Percentiles rank a stretch among this genome's conserved stretches.
Conservation (phyloP, 2,329 filamentous ascomycete species). For the Teratosphaeriaceae sp. region DNA sequence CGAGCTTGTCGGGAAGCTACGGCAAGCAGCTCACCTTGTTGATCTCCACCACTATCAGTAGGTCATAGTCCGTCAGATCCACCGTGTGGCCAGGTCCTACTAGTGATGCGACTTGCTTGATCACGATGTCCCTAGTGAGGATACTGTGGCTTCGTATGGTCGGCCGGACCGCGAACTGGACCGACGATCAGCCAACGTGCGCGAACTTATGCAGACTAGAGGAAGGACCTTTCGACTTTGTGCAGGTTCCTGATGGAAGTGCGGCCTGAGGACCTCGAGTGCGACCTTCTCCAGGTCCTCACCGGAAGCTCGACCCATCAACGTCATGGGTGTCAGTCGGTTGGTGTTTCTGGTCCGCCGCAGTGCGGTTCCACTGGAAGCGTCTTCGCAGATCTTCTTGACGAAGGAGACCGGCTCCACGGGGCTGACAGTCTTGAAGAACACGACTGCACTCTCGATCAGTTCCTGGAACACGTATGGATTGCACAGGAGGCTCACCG, state of each 20-base stretch:
- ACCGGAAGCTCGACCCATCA: slow-evolving; percentile 60
- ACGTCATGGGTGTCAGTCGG: slow-evolving; percentile 53
- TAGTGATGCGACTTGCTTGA: slow-evolving; percentile 61
- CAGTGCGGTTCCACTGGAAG: slow-evolving; percentile 40
- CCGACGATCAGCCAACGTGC: not conserved
- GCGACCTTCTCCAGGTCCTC: slow-evolving; percentile 61
- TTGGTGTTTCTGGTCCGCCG: slow-evolving; percentile 54
- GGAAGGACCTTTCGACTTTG: slow-evolving; percentile 49
- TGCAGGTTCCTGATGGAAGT: slow-evolving; percentile 52
- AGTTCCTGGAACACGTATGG: not conserved
- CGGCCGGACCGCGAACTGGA: slow-evolving; percentile 76
- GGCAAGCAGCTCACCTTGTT: slow-evolving; percentile 74
- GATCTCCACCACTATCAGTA: slow-evolving; percentile 72
- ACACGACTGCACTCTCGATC: slow-evolving; percentile 42
- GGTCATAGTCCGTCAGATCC: slow-evolving; percentile 68
- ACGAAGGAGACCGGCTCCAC: slow-evolving; percentile 56
- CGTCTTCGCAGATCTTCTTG: slow-evolving; percentile 52
- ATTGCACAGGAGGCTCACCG: slow-evolving; percentile 29
- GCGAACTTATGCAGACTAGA: no score
- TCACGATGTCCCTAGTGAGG: slow-evolving; percentile 61
- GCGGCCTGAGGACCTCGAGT: slow-evolving; percentile 53
- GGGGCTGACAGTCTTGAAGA: slow-evolving; percentile 51
- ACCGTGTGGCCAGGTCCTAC: slow-evolving; percentile 66
- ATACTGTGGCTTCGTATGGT: slow-evolving; percentile 66
- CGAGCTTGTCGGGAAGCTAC: no score